These are phyloP conservation scores for Ailanthus altissimus DNA, from an alignment of 345 rosid genomes.

Conservation along the genomic window DNA sequence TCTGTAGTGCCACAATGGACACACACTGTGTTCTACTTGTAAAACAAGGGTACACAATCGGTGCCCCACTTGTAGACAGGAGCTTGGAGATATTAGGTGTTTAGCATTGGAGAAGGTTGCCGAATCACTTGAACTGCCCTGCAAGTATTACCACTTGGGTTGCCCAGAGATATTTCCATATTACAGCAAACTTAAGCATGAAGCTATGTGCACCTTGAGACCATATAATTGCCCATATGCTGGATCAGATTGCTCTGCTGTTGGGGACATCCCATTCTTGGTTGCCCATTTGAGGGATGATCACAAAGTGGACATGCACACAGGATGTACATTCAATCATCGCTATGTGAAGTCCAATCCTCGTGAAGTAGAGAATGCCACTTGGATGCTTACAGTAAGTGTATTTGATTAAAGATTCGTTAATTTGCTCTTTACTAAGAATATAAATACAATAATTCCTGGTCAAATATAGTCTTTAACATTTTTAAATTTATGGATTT, in stretches of 20 bases:
- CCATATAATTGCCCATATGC: conserved; percentile 82
- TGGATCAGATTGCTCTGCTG: conserved; percentile 66
- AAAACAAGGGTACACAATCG: conserved; percentile 75
- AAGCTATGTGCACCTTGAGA: conserved; percentile 65
- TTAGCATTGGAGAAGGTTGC: conserved; percentile 82
- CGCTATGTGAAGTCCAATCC: conserved; percentile 83
- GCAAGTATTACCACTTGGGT: conserved; percentile 69
- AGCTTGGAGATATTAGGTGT: conserved; percentile 83
- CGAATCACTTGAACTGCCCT: conserved; percentile 76
- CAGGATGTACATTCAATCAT: conserved; percentile 75
- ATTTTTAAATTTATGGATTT: not conserved
- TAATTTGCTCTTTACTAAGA: not conserved
- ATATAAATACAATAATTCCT: not conserved
- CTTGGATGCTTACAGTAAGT: conserved; percentile 57
- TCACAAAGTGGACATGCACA: conserved; percentile 85
- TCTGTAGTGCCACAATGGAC: conserved; percentile 79
- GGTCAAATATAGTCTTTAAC: not conserved
- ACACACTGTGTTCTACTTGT: conserved; percentile 80
- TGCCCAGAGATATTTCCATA: conserved; percentile 84
- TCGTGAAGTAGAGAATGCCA: conserved; percentile 81
- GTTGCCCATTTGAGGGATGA: conserved; percentile 77
- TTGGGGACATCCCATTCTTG: conserved; percentile 71
- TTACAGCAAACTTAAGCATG: conserved; percentile 78
- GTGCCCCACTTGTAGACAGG: conserved; percentile 79
- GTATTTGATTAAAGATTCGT: not conserved